A percentile compares a stretch with the other conserved stretches of the same genome.
Conservation (phyloP, 345 rosid species). For the Punica granatum region DNA sequence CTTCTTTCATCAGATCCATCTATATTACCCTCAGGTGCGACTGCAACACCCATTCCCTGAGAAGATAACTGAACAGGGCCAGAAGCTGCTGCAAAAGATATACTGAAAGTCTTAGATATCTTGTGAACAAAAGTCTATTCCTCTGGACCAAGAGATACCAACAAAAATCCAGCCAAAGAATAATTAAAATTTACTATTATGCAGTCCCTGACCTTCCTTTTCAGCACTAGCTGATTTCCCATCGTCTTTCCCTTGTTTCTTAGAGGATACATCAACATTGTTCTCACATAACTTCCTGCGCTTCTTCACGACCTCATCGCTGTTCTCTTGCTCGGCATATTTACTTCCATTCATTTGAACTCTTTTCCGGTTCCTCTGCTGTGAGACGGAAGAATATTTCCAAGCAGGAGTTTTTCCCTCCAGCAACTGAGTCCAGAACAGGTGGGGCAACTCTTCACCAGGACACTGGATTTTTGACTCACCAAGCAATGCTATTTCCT, state of each 20-base stretch:
- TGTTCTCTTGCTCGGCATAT: conserved; percentile 19
- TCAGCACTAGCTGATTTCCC: conserved; percentile 20
- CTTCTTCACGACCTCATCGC: conserved; percentile 40
- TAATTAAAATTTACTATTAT: not conserved
- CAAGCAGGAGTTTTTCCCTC: conserved; percentile 58
- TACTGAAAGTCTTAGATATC: not conserved
- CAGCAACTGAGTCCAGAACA: conserved; percentile 67
- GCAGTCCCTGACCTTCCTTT: conserved; percentile 36
- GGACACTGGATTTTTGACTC: conserved; percentile 40
- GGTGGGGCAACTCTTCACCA: conserved; percentile 46
- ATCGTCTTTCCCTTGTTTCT: conserved; percentile 17
- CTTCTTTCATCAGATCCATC: conserved; percentile 25
- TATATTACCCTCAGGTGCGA: conserved; percentile 24
- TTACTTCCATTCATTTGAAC: conserved; percentile 25
- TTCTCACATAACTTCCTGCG: conserved; percentile 36
- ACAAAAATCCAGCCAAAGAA: not conserved
- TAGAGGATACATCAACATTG: conserved; percentile 20
- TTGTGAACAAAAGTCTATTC: not conserved
- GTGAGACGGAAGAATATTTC: conserved; percentile 48
- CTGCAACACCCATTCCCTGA: conserved; percentile 18
- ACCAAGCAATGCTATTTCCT: conserved; percentile 42
- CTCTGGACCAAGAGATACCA: not conserved
- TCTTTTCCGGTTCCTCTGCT: conserved; percentile 68
- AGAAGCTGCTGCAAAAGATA: conserved; percentile 38
- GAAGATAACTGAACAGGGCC: conserved; percentile 17